phyloP scores from a whole-genome alignment of 495 filamentous ascomycete genomes.

The Aspergillus affinis region DNA sequence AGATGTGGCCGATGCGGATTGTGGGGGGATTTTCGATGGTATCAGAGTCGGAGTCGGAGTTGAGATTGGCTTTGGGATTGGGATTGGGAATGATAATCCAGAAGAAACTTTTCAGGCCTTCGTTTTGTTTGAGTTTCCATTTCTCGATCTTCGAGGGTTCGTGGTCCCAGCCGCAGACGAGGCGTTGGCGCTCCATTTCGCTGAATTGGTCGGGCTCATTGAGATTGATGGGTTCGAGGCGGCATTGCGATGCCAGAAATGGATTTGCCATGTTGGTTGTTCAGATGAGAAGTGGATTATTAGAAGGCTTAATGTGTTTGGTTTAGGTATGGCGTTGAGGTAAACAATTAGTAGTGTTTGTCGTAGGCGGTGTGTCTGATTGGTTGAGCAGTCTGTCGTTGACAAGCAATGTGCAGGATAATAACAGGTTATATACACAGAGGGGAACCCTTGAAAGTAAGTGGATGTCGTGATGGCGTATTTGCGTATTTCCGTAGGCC shows the following conservation, averaged over 20 bases:
- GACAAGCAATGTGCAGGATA: too few species aligned
- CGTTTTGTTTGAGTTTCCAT: slow-evolving; percentile 20
- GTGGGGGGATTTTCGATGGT: too few species aligned
- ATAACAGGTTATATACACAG: too few species aligned
- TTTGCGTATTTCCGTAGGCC: not conserved
- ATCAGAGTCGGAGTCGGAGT: too few species aligned
- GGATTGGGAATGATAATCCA: slow-evolving; percentile 21
- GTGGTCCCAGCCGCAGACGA: slow-evolving; percentile 27
- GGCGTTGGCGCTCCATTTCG: slow-evolving; percentile 28
- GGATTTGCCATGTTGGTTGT: not conserved
- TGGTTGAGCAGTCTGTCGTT: too few species aligned
- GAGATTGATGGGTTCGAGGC: slow-evolving; percentile 27
- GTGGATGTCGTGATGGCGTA: too few species aligned
- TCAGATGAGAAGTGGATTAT: not conserved
- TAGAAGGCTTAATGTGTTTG: too few species aligned
- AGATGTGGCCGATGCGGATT: slow-evolving; percentile 27
- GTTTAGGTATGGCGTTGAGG: too few species aligned
- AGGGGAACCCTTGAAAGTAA: too few species aligned
- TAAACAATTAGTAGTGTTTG: too few species aligned
- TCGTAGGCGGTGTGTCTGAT: too few species aligned
- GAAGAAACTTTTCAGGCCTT: slow-evolving; percentile 22
- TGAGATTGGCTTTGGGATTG: not conserved
- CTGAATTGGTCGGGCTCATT: slow-evolving; percentile 15
- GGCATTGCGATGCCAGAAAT: not conserved
- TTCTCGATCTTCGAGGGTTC: slow-evolving; percentile 12